Percentiles rank a stretch among this genome's conserved stretches.
These are phyloP conservation scores for Debaryomyces castellii DNA, from an alignment of 805 yeast genomes.

Conservation along the genomic window DNA sequence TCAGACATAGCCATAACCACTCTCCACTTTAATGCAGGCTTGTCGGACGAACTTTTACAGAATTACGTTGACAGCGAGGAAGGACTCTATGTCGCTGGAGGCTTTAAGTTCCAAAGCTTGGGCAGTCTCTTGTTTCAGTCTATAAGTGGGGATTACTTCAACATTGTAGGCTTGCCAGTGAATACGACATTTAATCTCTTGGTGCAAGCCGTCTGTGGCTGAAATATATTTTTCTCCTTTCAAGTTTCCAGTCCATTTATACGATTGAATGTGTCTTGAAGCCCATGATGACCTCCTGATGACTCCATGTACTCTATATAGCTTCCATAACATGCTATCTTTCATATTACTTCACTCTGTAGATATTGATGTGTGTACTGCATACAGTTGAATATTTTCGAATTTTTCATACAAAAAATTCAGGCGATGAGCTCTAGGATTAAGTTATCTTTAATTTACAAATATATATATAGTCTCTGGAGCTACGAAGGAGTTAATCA, in stretches of 20 bases:
- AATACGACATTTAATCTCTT: conserved; percentile 51
- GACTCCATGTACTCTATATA: too few species aligned
- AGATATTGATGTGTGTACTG: neutral
- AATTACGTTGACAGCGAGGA: conserved; percentile 70
- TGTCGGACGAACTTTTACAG: conserved; percentile 55
- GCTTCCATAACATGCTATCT: too few species aligned
- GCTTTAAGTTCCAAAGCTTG: conserved; percentile 76
- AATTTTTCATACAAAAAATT: conserved; percentile 1
- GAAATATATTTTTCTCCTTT: neutral
- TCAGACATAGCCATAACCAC: conserved; percentile 32
- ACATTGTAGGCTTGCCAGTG: conserved; percentile 86
- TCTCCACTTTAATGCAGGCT: conserved; percentile 43
- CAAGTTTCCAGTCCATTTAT: too few species aligned
- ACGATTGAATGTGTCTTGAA: too few species aligned
- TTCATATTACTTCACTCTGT: too few species aligned
- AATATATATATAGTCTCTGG: neutral
- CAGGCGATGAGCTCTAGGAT: conserved; percentile 1
- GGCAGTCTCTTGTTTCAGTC: conserved; percentile 64
- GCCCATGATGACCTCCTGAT: too few species aligned
- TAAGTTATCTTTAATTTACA: neutral
- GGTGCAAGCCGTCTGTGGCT: conserved; percentile 5
- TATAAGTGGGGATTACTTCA: conserved; percentile 79
- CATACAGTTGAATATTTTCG: neutral
- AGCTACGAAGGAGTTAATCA: neutral
- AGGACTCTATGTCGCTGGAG: conserved; percentile 87